Base-by-base conservation (phyloP, 805 yeast genomes). In the Candida anglica region DNA sequence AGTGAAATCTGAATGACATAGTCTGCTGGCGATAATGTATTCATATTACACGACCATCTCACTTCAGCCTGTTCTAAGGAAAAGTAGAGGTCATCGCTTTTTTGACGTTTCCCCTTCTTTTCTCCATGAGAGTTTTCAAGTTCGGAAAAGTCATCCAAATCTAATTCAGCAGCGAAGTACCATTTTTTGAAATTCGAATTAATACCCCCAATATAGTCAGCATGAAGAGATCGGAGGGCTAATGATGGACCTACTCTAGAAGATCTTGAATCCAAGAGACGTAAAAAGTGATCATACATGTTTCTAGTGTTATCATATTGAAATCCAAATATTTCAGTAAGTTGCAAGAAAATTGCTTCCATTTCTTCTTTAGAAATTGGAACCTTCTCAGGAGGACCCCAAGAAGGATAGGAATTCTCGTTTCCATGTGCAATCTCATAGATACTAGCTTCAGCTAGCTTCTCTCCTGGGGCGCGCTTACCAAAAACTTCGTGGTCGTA, bases 81-180 rank as follows among this genome's bases (percentile, higher is more conserved):
- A 17, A 39, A 28, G 26, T 42, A 25, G 22, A 42, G 33, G 27
- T 28, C 15, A 15, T 37, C 41, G 17, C 42, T 42, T 24, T 32
- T 36, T 1, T 48, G 34, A 14, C 42, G 52, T 22, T 55, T 53
- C n/a, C 36, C 46, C 13, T 38, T 40, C 1, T 60, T 54, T 30
- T 54, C 40, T n/a, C 43, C 36, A 29, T 52, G 39, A 13, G 52
- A 33, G 36, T 63, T 50, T 2, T 44, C 52, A 37, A 57, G 62
- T 2, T 72, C 73, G 37, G 60, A 38, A 1, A 68, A 53, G 42
- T 77, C 81, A 36, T 74, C 77, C 23, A 74, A 53, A 58, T 83
- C 88, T 61, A 82, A 64, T 40, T 74, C 77, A 3, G 86, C 75
- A 1, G 87, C 86, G 58, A 84, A 80, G 47, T 80, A 82, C 93